phyloP scores from a whole-genome alignment of 2,329 filamentous ascomycete species.

The Fusarium abutilonis region DNA sequence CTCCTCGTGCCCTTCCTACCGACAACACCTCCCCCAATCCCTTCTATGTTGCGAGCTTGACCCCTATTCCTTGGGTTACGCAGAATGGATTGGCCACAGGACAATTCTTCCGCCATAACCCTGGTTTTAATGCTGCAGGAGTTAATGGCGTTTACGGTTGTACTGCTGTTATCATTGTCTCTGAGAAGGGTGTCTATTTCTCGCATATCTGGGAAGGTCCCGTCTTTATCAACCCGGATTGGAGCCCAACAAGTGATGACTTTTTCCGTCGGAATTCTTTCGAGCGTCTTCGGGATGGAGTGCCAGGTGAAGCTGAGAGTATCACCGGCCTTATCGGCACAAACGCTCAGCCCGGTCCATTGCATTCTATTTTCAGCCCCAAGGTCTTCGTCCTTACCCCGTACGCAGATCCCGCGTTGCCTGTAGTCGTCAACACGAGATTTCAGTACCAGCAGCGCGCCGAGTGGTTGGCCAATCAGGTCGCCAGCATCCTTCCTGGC shows the following conservation, averaged over 20 bases:
- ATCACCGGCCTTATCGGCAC: slow-evolving; percentile 16
- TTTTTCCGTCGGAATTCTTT: slow-evolving; percentile 15
- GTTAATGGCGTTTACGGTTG: slow-evolving; percentile 41
- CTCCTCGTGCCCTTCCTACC: slow-evolving; percentile 2
- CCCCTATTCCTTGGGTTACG: slow-evolving; percentile 19
- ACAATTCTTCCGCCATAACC: slow-evolving; percentile 14
- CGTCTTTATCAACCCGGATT: slow-evolving; percentile 18
- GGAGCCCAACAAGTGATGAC: slow-evolving; percentile 2
- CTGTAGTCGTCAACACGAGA: not conserved
- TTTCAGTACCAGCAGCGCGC: slow-evolving; percentile 21
- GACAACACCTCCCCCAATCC: slow-evolving; percentile 23
- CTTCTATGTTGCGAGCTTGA: slow-evolving; percentile 16
- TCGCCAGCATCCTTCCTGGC: slow-evolving; percentile 20
- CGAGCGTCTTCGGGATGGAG: slow-evolving; percentile 27
- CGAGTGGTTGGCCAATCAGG: not conserved
- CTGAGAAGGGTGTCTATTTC: slow-evolving; percentile 25
- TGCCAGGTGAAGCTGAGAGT: not conserved
- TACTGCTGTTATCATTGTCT: slow-evolving; percentile 33
- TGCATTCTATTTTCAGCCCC: slow-evolving; percentile 23
- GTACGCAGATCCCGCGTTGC: slow-evolving; percentile 1
- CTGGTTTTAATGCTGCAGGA: slow-evolving; percentile 10
- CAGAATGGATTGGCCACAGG: slow-evolving; percentile 25
- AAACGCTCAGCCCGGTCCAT: slow-evolving; percentile 6
- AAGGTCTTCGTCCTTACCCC: slow-evolving; percentile 33
- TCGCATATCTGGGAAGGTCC: slow-evolving; percentile 42